Percentiles rank a stretch among this genome's conserved stretches.
phyloP scores from a whole-genome alignment of 345 rosid genomes.

The Brassica rapa region DNA sequence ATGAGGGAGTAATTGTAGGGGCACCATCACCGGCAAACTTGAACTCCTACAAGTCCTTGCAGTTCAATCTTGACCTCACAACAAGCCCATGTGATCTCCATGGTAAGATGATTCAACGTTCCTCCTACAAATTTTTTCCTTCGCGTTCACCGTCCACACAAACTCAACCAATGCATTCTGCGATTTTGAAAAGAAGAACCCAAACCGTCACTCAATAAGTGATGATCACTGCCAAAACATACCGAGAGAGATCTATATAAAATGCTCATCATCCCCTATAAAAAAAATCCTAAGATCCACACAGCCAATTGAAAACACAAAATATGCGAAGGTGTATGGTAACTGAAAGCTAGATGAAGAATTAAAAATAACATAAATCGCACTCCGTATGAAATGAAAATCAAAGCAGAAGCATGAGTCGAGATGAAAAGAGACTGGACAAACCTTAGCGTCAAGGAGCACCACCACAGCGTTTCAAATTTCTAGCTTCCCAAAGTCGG shows the following conservation, averaged over 20 bases:
- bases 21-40: neutral
- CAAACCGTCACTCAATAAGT: neutral
- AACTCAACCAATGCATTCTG: neutral
- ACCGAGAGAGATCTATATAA: neutral
- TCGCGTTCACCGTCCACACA: neutral
- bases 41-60: neutral
- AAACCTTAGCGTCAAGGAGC: neutral
- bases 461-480: no score
- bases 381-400: no score
- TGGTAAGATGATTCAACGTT: neutral
- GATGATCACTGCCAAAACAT: neutral
- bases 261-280: neutral
- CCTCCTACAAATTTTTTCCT: no score
- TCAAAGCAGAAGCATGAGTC: no score
- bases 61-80: neutral
- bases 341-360: neutral
- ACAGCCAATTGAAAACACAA: neutral
- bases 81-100: neutral
- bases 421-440: neutral
- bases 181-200: neutral
- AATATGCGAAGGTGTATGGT: neutral
- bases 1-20: neutral
- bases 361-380: no score
- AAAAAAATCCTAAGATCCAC: neutral
- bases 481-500: no score